Evolutionary conservation across 345 rosid genomes (phyloP).

Genomic region (Hirschfeldia incana): DNA sequence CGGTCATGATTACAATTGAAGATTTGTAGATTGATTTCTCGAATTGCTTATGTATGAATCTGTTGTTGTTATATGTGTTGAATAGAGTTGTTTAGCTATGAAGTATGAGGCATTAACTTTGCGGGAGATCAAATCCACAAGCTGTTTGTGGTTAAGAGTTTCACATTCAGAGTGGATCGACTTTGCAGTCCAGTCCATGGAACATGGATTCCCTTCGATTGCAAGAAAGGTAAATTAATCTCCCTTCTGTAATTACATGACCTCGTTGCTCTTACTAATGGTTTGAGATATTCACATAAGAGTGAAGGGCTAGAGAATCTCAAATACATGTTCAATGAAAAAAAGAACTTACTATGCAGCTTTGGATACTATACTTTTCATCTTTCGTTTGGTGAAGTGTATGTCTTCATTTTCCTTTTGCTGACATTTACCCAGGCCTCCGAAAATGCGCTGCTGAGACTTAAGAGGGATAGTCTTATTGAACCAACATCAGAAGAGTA

Average conservation of each 20-base stretch:
- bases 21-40: not conserved
- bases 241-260: not conserved
- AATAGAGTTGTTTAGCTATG: conserved; percentile 69
- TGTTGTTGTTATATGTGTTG: not conserved
- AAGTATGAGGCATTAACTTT: conserved; percentile 70
- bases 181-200: conserved; percentile 62
- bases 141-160: conserved; percentile 53
- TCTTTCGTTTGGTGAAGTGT: too few relatives aligned
- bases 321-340: not conserved
- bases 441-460: conserved; percentile 52
- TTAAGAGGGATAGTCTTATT: conserved; percentile 36
- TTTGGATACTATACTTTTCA: too few relatives aligned
- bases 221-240: conserved; percentile 51
- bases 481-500: conserved; percentile 30
- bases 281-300: not conserved
- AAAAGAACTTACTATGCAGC: not conserved
- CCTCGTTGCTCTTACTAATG: not conserved
- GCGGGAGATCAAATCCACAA: conserved; percentile 53
- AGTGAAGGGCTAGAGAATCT: not conserved
- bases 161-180: conserved; percentile 59
- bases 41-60: not conserved
- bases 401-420: not conserved
- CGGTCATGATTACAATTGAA: not conserved
- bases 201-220: conserved; percentile 55
- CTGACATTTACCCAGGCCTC: conserved; percentile 55